Conservation (phyloP, 176 grass and related monocot species). For the Avena atlantica region DNA sequence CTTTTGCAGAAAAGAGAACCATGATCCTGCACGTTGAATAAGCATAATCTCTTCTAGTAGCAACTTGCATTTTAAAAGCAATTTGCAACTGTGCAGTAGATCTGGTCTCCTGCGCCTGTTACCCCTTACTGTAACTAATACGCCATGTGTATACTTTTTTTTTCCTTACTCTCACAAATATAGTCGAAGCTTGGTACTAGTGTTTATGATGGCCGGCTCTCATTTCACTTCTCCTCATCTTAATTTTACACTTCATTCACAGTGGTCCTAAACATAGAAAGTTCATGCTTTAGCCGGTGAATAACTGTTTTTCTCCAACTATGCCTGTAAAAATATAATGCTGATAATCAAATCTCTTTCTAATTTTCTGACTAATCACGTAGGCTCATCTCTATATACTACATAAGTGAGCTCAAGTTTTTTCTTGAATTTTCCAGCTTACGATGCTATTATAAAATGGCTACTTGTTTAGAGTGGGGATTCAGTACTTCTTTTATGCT, state of each 20-base stretch:
- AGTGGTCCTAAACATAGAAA: neutral
- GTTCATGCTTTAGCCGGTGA: neutral
- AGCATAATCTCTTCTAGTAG: slow-evolving; percentile 36
- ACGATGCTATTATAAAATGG: neutral
- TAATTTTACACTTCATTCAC: slow-evolving; percentile 16
- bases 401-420: neutral
- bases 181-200: neutral
- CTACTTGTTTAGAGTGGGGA: neutral
- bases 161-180: neutral
- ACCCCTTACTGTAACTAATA: slow-evolving; percentile 17
- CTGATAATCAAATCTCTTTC: neutral
- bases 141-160: slow-evolving; percentile 14
- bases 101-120: slow-evolving; percentile 46
- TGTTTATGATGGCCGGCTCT: slow-evolving; percentile 1
- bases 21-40: slow-evolving; percentile 43
- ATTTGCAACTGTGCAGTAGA: slow-evolving; percentile 54
- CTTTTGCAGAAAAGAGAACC: slow-evolving; percentile 33
- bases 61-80: slow-evolving; percentile 37
- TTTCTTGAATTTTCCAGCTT: neutral
- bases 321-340: neutral
- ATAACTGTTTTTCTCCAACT: neutral
- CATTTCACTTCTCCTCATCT: slow-evolving; percentile 1
- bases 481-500: neutral
- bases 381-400: neutral
- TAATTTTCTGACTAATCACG: neutral